Base-by-base conservation (phyloP, 2,329 filamentous ascomycete species). In the Calonectria crousiana region DNA sequence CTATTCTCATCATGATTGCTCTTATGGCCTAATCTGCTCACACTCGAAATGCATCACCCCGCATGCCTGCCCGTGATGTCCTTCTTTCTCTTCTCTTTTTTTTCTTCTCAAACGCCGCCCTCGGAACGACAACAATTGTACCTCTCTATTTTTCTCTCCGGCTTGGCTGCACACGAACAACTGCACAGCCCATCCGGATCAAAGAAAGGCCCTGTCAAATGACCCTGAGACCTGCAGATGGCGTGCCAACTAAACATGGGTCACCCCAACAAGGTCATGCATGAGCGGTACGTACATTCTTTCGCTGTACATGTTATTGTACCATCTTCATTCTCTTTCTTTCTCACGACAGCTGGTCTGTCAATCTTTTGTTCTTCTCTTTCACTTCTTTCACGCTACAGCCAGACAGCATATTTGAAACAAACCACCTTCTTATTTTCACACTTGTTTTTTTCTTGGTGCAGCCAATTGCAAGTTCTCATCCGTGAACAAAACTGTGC, bases 11-110 rank as follows among this genome's bases (percentile, higher is more conserved):
- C 64, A 79, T 69, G 81, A 78, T 66, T 81, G 79, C 67, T 72
- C 77, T 67, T 77, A 77, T 74, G 71, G 67, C n/a, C 58, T 82
- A 47, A 73, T 74, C 58, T 81, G 80, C 75, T 76, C 69, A 30
- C 68, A 72, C 41, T 77, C 73, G 26, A 75, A 75, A 64, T 81
- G 81, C 66, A 53, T 75, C n/a, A 28, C 4, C 32, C 41, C 23
- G 23, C 16, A 44, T 26, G 11, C 28, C 58, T 65, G 60, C 44
- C 49, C 66, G 23, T 71, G 32, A 75, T 41, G 65, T 62, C 20
- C 26, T 23, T 26, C 23, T 16, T 41, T 10, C n/a, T 16, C 16
- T 41, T 34, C n/a, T 10, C 16, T 62, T 14, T 62, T 20, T 34
- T 41, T 38, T 5, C 20, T 6, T 5, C 18, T 18, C 1, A 38